Evolutionary conservation across 129 eudicot species (phyloP), one percentile per base, ranked within the genome.

Genomic region (Flaveria robusta): DNA sequence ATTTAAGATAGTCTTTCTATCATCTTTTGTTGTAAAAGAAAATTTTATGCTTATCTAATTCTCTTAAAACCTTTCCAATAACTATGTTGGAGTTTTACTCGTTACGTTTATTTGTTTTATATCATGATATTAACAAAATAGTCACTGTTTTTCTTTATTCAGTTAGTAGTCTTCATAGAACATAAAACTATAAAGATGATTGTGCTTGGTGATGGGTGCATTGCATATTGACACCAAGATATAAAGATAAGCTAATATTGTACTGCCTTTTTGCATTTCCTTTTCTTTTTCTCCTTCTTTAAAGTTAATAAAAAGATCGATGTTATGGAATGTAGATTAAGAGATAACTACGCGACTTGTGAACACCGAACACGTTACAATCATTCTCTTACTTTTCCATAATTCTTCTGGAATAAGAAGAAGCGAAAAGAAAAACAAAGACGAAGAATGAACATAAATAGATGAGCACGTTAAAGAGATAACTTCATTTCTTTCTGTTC

Each of bases 221-320:
- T 60, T 60, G 39, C 39, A 60, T 31, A 22, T 20, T 10, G 64
- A 56, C 64, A 19, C 64, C 64, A 56, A 20, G 64, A 56, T 56
- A 20, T 56, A 56, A 56, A 56, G 64, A 56, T 56, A 56, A 56
- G 64, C 27, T 22, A 9, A 0, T n/a, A 8, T 52, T 9, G 60
- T 52, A 2, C 20, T 54, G 26, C 23, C 15, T 1, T 56, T 20
- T 56, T 20, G 64, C 64, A 19, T 56, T 56, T 56, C 63, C 5
- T 9, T 56, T 56, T 20, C 27, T 56, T 11, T 56, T 56, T 19
- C 64, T 43, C 14, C 49, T 43, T 43, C 18, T 54, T 20, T 56
- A 20, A 56, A 56, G 64, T 56, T 56, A 20, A 56, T 56, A 20
- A 56, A 56, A 56, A 22, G 64, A 56, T 22, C 1, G 64, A 56